These are phyloP conservation scores for Podila epicladia DNA, from an alignment of 192 early-diverging fungal genomes.

Conservation along the genomic window DNA sequence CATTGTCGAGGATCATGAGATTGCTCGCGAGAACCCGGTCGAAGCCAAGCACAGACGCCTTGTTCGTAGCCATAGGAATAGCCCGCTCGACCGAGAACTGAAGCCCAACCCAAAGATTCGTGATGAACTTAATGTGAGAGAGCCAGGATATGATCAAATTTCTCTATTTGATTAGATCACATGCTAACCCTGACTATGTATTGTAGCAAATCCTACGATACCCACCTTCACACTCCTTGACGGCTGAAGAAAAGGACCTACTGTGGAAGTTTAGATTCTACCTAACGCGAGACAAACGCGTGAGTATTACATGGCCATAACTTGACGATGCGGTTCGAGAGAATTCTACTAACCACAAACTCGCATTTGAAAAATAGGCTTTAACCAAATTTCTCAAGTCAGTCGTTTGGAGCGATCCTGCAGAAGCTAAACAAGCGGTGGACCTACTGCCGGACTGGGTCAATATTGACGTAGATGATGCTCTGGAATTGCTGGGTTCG, in stretches of 20 bases:
- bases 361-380: slow-evolving; percentile 59
- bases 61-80: slow-evolving; percentile 89
- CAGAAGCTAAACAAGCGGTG: slow-evolving; percentile 92
- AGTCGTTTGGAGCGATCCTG: slow-evolving; percentile 93
- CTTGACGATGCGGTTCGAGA: too few species aligned
- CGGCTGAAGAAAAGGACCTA: slow-evolving; percentile 91
- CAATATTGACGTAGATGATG: slow-evolving; percentile 94
- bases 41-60: slow-evolving; percentile 95
- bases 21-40: slow-evolving; percentile 90
- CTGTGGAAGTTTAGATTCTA: slow-evolving; percentile 99
- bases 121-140: slow-evolving; percentile 91
- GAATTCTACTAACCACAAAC: background rate
- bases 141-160: background rate
- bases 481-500: slow-evolving; percentile 90
- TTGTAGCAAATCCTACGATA: slow-evolving; percentile 87
- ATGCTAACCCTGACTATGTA: background rate
- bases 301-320: slow-evolving; percentile 23
- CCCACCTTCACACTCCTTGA: slow-evolving; percentile 88
- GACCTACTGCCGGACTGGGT: slow-evolving; percentile 90
- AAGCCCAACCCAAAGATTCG: slow-evolving; percentile 97
- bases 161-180: background rate
- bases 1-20: slow-evolving; percentile 85
- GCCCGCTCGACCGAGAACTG: slow-evolving; percentile 90
- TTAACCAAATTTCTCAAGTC: slow-evolving; percentile 98
- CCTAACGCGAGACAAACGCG: slow-evolving; percentile 91